Evolutionary conservation across 2,329 filamentous ascomycete species (phyloP), one percentile per base, ranked within the genome.

Genomic region (Basipetospora sp.): DNA sequence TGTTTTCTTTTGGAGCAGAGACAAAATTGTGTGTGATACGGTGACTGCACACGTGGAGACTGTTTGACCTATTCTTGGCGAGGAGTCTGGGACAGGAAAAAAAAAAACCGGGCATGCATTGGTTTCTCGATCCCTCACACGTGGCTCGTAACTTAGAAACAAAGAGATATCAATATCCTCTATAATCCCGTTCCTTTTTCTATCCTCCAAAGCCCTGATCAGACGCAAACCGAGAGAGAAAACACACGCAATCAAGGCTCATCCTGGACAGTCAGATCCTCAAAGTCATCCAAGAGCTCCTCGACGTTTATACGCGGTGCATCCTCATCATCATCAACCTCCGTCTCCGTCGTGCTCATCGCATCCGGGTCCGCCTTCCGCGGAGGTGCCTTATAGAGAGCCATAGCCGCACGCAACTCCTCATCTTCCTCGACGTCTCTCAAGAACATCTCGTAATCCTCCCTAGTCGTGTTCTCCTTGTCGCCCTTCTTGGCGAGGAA

Each of bases 391-490:
- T 88, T 94, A 64, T 94, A 98, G 50, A 98, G 57, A 32, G 84
- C 82, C 53, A 98, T 64, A 1, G 85, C 86, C 31, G 77, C 72
- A 39, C 90, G 71, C 47, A 94, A 67, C 52, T 98, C 90, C 37
- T 81, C 71, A 55, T 98, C 90, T 55, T 96, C 87, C 60, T 98
- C 92, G 9, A 98, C 84, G 57, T 98, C 90, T 32, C 81, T 79
- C 66, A 98, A 64, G 74, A 98, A 98, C 73, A 87, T 75, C 64
- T 98, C 90, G 61, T 93, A 98, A 59, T 98, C 90, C 46, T 79
- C 74, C 54, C 96, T 87, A n/a, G 22, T 25, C 65, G 93, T 76
- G 45, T 77, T 76, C 42, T 87, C 83, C 53, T 88, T 81, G 54
- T 96, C 87, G 42, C 84, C 68, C 62, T 94, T 85, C 65, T 83